Conservation (phyloP, 208 protist genomes). For the Herpetomonas tarakana region DNA sequence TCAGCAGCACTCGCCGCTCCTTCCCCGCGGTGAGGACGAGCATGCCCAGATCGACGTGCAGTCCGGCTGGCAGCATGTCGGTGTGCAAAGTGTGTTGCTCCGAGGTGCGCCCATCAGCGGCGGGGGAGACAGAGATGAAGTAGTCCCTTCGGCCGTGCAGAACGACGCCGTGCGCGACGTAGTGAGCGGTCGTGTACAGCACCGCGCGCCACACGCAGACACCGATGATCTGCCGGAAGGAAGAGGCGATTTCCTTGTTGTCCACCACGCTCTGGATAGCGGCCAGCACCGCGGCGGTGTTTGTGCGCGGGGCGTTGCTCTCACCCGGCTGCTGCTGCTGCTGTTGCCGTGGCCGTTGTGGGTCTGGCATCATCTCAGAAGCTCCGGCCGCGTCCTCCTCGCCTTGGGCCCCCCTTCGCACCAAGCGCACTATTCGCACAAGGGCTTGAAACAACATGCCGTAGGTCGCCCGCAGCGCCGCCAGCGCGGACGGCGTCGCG, state of each 20-base stretch:
- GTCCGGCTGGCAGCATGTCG: slow-evolving; percentile 54
- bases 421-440: slow-evolving; percentile 23
- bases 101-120: slow-evolving; percentile 2
- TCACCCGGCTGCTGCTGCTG: neutral
- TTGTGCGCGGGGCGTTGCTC: neutral
- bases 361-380: no score
- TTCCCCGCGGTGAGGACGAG: slow-evolving; percentile 65
- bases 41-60: slow-evolving; percentile 60
- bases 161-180: slow-evolving; percentile 82
- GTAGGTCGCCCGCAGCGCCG: slow-evolving; percentile 36
- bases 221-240: slow-evolving; percentile 58
- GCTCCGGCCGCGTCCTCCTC: neutral
- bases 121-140: slow-evolving; percentile 46
- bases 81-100: slow-evolving; percentile 60
- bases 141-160: slow-evolving; percentile 72
- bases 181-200: slow-evolving; percentile 83
- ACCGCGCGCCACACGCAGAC: slow-evolving; percentile 69
- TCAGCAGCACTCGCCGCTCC: slow-evolving; percentile 65
- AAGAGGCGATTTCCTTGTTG: slow-evolving; percentile 48
- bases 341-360: no score
- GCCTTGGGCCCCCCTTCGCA: neutral
- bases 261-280: slow-evolving; percentile 43
- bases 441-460: slow-evolving; percentile 45
- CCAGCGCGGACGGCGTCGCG: slow-evolving; percentile 34
- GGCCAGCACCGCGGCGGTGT: slow-evolving; percentile 19